These are phyloP conservation scores for Xanthoconium separans DNA, from an alignment of 1,284 basidiomycete genomes.

Conservation along the genomic window DNA sequence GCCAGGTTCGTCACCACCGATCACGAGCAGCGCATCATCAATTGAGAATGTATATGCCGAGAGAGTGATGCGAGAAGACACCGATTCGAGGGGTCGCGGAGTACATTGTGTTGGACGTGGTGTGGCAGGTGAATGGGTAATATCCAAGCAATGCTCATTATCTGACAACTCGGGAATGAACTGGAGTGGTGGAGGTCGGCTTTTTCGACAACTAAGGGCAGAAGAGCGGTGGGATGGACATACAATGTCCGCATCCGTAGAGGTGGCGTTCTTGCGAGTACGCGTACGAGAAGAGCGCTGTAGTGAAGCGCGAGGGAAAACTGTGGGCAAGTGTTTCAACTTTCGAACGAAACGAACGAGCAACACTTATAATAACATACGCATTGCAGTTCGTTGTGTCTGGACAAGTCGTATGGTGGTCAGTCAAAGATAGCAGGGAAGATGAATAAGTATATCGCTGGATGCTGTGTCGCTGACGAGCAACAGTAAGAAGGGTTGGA, in stretches of 20 bases:
- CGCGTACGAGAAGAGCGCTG: constrained; percentile 25
- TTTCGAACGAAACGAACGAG: background rate
- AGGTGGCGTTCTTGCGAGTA: constrained; percentile 18
- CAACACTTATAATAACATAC: constrained; percentile 19
- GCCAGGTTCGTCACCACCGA: constrained; percentile 15
- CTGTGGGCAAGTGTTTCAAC: constrained; percentile 8
- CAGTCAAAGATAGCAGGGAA: background rate
- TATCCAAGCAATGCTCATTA: constrained; percentile 7
- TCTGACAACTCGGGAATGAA: constrained; percentile 34
- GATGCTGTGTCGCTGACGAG: constrained; percentile 2
- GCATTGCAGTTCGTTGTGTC: constrained; percentile 19
- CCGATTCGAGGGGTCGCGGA: background rate
- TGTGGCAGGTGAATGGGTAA: constrained; percentile 16
- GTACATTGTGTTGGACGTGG: constrained; percentile 20
- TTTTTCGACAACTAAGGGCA: constrained; percentile 8
- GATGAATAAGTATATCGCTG: constrained; percentile 17
- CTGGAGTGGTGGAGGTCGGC: constrained; percentile 32
- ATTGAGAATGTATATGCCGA: constrained; percentile 33
- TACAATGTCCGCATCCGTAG: constrained; percentile 7
- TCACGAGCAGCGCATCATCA: constrained; percentile 29
- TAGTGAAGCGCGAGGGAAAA: constrained; percentile 25
- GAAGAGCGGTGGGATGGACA: constrained; percentile 9
- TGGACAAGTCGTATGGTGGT: background rate
- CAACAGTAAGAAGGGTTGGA: constrained; percentile 9
- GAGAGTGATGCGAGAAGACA: constrained; percentile 29